These are phyloP conservation scores for Candida insectalens DNA, from an alignment of 805 yeast species.

Conservation along the genomic window DNA sequence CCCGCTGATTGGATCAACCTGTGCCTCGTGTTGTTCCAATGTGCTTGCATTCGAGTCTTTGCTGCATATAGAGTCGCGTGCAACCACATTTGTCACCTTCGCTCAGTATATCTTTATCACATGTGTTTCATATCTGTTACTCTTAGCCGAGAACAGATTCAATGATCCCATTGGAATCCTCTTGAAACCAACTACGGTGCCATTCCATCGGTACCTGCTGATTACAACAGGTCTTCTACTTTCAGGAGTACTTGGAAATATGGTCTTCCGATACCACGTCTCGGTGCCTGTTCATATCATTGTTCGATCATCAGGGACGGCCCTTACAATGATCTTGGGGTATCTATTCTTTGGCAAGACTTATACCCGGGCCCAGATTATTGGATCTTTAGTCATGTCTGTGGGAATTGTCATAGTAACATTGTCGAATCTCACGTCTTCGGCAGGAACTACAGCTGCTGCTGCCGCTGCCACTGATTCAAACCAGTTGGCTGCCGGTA, in stretches of 20 bases:
- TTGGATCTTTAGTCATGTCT: slow-evolving; percentile 42
- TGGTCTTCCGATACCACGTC: slow-evolving; percentile 45
- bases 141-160: slow-evolving; percentile 11
- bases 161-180: slow-evolving; percentile 17
- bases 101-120: slow-evolving; percentile 47
- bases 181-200: slow-evolving; percentile 27
- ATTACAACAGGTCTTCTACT: slow-evolving; percentile 41
- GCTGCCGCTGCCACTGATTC: background rate
- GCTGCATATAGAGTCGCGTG: slow-evolving; percentile 24
- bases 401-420: slow-evolving; percentile 42
- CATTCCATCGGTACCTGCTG: slow-evolving; percentile 32
- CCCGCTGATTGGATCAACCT: slow-evolving; percentile 26
- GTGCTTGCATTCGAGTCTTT: slow-evolving; percentile 54
- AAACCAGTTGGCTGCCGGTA: slow-evolving; percentile 3
- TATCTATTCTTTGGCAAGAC: slow-evolving; percentile 32
- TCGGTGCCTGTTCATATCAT: slow-evolving; percentile 62
- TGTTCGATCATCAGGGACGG: slow-evolving; percentile 54
- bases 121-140: slow-evolving; percentile 28
- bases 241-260: slow-evolving; percentile 45
- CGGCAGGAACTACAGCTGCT: background rate
- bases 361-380: slow-evolving; percentile 36
- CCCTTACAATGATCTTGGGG: slow-evolving; percentile 52
- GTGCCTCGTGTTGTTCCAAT: slow-evolving; percentile 70
- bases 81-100: slow-evolving; percentile 48
- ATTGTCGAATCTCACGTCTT: slow-evolving; percentile 7